Evolutionary conservation across 1,139 yeast genomes (phyloP), one percentile per base, ranked within the genome.

Genomic region (Taphrina confusa): DNA sequence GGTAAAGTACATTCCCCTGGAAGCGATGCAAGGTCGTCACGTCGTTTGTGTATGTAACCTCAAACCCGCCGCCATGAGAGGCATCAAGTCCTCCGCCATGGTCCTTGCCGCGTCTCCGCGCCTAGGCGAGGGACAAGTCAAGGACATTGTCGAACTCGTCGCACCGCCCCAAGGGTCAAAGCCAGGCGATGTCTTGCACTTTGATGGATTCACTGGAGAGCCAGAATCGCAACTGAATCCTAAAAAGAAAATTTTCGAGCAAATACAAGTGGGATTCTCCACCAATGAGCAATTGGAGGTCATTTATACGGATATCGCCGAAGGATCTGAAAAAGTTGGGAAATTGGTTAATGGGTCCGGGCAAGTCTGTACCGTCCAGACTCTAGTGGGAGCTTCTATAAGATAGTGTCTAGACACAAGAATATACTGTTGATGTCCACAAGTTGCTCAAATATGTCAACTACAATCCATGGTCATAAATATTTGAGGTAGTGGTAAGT

Each of bases 171-270:
- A 82, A 42, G 96, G 91, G n/a, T 82, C 96, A 50, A 82, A 88
- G 76, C 84, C 98, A 12, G 99, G 99, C 75, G 98, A 94, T 75
- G 90, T 90, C 79, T 81, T 92, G 66, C 90, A 88, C 81, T 92
- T 94, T 70, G 96, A 90, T 76, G 94, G 88, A 63, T 90, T 78
- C 73, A 85, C 89, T 69, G 88, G 88, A 65, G 74, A 72, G 45
- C 98, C 99, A 66, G 95, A 90, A 75, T 82, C 89, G 72, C 94
- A 85, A 72, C 80, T 94, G 75, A 91, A 92, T 77, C 98, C 99
- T 68, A 94, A 94, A 84, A 94, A 92, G 87, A 94, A 94, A 82
- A 80, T 92, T 65, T 94, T 96, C 92, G 99, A 94, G 80, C 80
- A 91, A 58, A 79, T 88, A 66, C 98, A 94, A 78, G 97, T 97